Conservation (phyloP, 140 eudicot species). For the Erigeron philadelphicus region DNA sequence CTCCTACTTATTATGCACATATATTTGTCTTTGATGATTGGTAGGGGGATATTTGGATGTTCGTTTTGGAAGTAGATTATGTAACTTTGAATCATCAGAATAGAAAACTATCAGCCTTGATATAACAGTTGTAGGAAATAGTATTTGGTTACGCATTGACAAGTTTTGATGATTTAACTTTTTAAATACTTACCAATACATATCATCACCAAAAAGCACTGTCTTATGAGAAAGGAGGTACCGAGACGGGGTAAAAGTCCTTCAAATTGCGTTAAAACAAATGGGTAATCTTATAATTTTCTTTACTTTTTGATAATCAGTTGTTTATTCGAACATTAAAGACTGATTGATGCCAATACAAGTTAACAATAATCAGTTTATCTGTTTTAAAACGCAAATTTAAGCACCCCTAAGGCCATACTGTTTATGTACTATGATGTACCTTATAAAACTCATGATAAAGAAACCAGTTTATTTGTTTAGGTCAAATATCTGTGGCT, state of each 20-base stretch:
- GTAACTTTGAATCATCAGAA: background rate
- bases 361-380: background rate
- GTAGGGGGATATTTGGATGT: background rate
- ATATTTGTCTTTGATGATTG: background rate
- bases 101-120: background rate
- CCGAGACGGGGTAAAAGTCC: background rate
- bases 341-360: background rate
- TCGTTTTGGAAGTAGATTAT: background rate
- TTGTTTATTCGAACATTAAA: background rate
- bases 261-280: background rate
- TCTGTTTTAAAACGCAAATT: background rate
- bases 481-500: constrained; percentile 97
- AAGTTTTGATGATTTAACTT: too few species aligned
- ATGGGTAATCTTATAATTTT: background rate
- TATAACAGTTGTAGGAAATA: background rate
- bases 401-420: background rate
- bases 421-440: background rate
- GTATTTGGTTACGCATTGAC: too few species aligned
- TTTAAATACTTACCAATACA: too few species aligned
- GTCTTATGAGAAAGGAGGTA: background rate
- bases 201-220: background rate
- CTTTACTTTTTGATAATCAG: background rate
- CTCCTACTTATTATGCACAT: background rate
- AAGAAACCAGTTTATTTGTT: constrained; percentile 11
- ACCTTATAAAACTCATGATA: background rate